Conservation (phyloP, 2,329 filamentous ascomycete species). For the Penicillium oxalicum region DNA sequence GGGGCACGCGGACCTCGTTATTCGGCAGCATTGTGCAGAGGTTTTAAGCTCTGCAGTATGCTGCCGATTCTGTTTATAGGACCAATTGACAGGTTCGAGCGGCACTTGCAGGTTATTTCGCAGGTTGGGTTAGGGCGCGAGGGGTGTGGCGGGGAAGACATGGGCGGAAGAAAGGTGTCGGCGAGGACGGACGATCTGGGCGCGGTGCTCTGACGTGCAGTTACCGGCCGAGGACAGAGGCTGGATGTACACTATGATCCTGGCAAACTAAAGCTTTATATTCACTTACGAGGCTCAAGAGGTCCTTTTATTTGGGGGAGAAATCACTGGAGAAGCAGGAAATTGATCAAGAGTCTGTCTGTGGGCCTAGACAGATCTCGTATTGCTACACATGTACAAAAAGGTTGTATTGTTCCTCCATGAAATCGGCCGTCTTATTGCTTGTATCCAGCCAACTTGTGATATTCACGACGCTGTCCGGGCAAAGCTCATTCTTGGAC, state of each 20-base stretch:
- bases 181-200: conserved; percentile 8
- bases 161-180: conserved; percentile 21
- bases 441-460: conserved; percentile 14
- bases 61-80: conserved; percentile 17
- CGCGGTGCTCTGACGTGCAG: conserved; percentile 18
- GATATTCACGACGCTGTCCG: conserved; percentile 17
- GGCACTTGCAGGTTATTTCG: conserved; percentile 4
- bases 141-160: conserved; percentile 9
- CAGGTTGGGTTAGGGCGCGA: conserved; percentile 9
- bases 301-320: conserved; percentile 1
- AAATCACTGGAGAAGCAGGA: conserved; percentile 6
- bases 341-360: conserved; percentile 25
- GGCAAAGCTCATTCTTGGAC: conserved; percentile 11
- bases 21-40: conserved; percentile 30
- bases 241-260: not conserved
- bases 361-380: conserved; percentile 23
- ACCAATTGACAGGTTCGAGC: conserved; percentile 2
- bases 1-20: conserved; percentile 27
- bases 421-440: conserved; percentile 10
- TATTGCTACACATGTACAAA: conserved; percentile 37
- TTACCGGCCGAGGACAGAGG: conserved; percentile 3
- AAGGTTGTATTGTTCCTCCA: conserved; percentile 20
- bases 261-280: not conserved
- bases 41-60: conserved; percentile 20
- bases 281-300: not conserved